Evolutionary conservation across 106 monocot species (phyloP), one percentile per base, ranked within the genome.

Genomic region (Chionographis japonica): DNA sequence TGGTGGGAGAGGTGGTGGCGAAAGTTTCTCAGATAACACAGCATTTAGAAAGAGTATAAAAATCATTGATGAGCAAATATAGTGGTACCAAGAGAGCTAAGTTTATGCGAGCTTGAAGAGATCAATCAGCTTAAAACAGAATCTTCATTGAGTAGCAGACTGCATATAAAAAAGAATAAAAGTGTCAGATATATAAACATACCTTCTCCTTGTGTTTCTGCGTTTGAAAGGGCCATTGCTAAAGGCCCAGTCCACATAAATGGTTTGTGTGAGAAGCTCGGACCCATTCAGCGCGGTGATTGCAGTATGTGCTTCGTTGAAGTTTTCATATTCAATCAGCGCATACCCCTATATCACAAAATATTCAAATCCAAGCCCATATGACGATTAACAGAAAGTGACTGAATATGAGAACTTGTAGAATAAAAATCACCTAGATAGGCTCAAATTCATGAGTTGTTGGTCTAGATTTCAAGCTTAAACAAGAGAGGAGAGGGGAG

Each of bases 221-320:
- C 87, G 87, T 71, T 75, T 84, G 65, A 80, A 71, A 50, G 95
- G 79, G 20, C 95, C 95, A 66, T 86, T 91, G 73, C 95, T 86
- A 79, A 95, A 95, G 65, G 95, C 91, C 95, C 95, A 95, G 43
- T 95, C 95, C 73, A 86, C 95, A 54, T 77, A 77, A 43, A 95
- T 82, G 1, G 52, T 75, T 63, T 88, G 88, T 18, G 71, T 79
- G 35, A 91, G 75, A 27, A 95, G 76, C 68, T 83, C 85, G 41
- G 91, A 56, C 60, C 88, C 95, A 80, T 91, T 81, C 71, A 95
- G 56, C 53, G 76, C 40, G 68, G 75, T 72, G 60, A 95, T 91
- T 50, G 95, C 95, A 70, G 79, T 74, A 9, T 78, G 78, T 50
- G 95, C 95, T 69, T 95, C 95, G 40, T 89, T 67, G 12, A 66